Base-by-base conservation (phyloP, 305 asterid species). In the Striga hermonthica region DNA sequence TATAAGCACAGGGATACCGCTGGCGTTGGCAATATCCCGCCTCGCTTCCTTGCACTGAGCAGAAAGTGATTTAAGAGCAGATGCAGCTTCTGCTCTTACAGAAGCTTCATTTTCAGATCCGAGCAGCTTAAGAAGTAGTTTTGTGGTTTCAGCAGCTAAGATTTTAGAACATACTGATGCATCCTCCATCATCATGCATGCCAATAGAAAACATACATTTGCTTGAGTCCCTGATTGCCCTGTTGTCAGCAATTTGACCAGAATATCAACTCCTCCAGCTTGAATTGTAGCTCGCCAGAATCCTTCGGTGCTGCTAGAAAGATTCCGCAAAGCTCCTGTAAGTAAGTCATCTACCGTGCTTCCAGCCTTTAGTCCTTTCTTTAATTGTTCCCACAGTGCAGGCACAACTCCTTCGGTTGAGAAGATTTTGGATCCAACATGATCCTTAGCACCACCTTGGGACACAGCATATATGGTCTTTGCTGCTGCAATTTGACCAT, bases 351-450 rank as follows among this genome's bases (percentile, higher is more conserved):
- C 97, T 41, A 89, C 96, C 68, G 85, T 76, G 31, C 88, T 80
- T 74, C 95, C 96, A 81, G 93, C 88, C 81, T 85, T 90, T 52
- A 88, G 89, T 40, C 99, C 98, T 82, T 89, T 94, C 74, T 81
- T 78, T 59, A 94, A 71, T 74, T 94, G 99, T 75, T 83, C 82
- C 99, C 99, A 94, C 49, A 94, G 78, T 57, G 73, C 97, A 56
- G 98, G 99, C 66, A 94, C 98, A 58, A 94, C 99, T 75, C 97
- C 97, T 84, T 94, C 99, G 54, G 99, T 94, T 53, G 97, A 94
- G 77, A 94, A 94, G 6, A 94, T 94, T 76, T 94, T 94, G 58
- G 98, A 94, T 64, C 99, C 98, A 44, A 94, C 93, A 55, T 94
- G 97, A 81, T 94, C 99, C 80, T 84, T 94, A 15, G 88, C 86